phyloP scores from a whole-genome alignment of 2,329 filamentous ascomycete genomes.

The Fusarium camptoceras region DNA sequence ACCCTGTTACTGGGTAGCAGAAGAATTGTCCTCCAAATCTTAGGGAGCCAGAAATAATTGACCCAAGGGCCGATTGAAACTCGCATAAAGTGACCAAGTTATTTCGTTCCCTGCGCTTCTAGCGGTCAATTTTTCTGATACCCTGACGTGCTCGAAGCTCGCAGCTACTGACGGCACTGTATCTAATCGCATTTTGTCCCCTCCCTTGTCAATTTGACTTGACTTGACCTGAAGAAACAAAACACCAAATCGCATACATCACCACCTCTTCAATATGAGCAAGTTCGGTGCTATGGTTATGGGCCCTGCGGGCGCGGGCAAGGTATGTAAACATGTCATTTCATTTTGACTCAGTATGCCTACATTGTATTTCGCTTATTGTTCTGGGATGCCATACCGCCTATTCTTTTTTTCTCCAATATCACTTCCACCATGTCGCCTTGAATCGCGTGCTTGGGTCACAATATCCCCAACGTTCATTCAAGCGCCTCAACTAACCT shows the following conservation, averaged over 20 bases:
- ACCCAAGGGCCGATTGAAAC: not conserved
- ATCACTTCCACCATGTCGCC: slow-evolving; percentile 20
- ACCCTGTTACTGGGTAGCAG: not conserved
- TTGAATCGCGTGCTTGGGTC: slow-evolving; percentile 37
- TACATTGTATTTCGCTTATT: slow-evolving; percentile 16
- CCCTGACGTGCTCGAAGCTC: slow-evolving; percentile 13
- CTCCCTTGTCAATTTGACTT: slow-evolving; percentile 17
- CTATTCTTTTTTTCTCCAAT: slow-evolving; percentile 19
- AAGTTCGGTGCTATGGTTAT: slow-evolving; percentile 96
- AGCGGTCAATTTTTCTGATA: not conserved
- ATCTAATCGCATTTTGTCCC: slow-evolving; percentile 19
- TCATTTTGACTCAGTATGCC: slow-evolving; percentile 14
- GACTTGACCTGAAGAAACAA: slow-evolving; percentile 9
- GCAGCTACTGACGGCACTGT: not conserved
- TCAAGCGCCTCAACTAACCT: slow-evolving; percentile 27
- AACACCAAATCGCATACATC: slow-evolving; percentile 25
- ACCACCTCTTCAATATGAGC: slow-evolving; percentile 70
- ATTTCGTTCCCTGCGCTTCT: not conserved
- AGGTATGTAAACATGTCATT: slow-evolving; percentile 63
- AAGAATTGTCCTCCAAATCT: not conserved
- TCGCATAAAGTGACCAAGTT: not conserved
- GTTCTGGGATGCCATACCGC: slow-evolving; percentile 4
- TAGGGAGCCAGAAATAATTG: not conserved
- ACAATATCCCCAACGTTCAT: slow-evolving; percentile 2
- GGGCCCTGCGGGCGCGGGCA: slow-evolving; percentile 95